Conservation (phyloP, 257 asterid species). For the Lantana camara region DNA sequence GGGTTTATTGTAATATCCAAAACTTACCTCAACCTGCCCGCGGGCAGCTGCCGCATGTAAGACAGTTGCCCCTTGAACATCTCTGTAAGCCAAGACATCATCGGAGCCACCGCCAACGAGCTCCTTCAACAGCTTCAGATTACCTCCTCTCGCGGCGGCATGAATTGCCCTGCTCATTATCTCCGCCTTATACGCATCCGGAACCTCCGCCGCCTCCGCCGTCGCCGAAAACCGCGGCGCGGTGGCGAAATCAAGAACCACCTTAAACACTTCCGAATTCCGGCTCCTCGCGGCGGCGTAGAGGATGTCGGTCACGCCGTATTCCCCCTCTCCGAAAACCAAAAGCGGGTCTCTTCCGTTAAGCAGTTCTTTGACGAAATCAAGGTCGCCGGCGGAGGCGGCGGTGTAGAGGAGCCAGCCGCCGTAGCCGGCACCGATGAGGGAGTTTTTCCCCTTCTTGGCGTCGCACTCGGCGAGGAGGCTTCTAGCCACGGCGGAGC, state of each 20-base stretch:
- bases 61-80: constrained; percentile 70
- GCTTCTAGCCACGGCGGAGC: constrained; percentile 69
- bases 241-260: constrained; percentile 64
- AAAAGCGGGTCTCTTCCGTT: constrained; percentile 66
- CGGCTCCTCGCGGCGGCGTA: constrained; percentile 92
- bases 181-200: constrained; percentile 76
- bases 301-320: constrained; percentile 81
- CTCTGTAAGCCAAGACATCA: constrained; percentile 63
- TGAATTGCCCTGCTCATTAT: constrained; percentile 84
- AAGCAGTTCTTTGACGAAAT: constrained; percentile 66
- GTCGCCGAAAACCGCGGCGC: constrained; percentile 57
- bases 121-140: constrained; percentile 64
- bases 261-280: constrained; percentile 59
- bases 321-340: constrained; percentile 93
- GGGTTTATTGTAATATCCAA: too few species aligned
- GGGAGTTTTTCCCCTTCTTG: constrained; percentile 63
- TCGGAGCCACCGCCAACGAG: constrained; percentile 65
- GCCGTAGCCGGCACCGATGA: constrained; percentile 78
- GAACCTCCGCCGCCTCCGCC: constrained; percentile 54
- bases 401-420: constrained; percentile 97
- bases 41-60: constrained; percentile 92
- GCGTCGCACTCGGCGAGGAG: constrained; percentile 63
- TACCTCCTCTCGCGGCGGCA: constrained; percentile 99
- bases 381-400: constrained; percentile 87
- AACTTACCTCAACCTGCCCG: constrained; percentile 85